These are phyloP conservation scores for Ascochyta pisi DNA, from an alignment of 2,329 filamentous ascomycete genomes.

Conservation along the genomic window DNA sequence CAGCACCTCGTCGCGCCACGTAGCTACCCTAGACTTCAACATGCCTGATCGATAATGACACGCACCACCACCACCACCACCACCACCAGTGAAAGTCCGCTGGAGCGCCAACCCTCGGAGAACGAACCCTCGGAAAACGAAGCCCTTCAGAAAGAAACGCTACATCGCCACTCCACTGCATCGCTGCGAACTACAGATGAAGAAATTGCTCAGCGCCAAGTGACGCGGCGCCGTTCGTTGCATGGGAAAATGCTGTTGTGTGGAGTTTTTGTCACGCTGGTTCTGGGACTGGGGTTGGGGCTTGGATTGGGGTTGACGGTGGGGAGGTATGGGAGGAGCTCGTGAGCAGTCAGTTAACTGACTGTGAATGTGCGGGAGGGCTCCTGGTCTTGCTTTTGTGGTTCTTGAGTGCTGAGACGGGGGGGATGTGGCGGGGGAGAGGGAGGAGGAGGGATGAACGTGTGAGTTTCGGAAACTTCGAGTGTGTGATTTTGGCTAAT, in stretches of 20 bases:
- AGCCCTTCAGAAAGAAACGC: conserved; percentile 3
- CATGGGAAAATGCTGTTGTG: conserved; percentile 37
- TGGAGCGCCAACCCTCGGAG: not conserved
- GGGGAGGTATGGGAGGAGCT: conserved; percentile 21
- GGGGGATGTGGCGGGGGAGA: no score
- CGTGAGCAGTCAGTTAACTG: no score
- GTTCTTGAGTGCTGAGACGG: no score
- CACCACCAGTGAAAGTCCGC: not conserved
- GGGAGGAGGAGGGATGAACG: no score
- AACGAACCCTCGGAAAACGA: no score
- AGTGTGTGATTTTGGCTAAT: no score
- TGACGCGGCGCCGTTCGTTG: not conserved
- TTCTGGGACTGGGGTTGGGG: conserved; percentile 61
- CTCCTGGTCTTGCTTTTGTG: no score
- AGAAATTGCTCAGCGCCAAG: not conserved
- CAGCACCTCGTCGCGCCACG: no score
- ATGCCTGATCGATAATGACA: not conserved
- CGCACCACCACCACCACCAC: not conserved
- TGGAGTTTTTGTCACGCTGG: conserved; percentile 26
- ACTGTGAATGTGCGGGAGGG: not conserved
- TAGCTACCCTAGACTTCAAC: no score
- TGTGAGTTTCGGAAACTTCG: no score
- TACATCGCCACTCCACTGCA: conserved; percentile 6
- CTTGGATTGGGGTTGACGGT: conserved; percentile 62
- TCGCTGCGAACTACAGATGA: not conserved